Base-by-base conservation (phyloP, 2,329 filamentous ascomycete genomes). In the Alternaria arbusti region DNA sequence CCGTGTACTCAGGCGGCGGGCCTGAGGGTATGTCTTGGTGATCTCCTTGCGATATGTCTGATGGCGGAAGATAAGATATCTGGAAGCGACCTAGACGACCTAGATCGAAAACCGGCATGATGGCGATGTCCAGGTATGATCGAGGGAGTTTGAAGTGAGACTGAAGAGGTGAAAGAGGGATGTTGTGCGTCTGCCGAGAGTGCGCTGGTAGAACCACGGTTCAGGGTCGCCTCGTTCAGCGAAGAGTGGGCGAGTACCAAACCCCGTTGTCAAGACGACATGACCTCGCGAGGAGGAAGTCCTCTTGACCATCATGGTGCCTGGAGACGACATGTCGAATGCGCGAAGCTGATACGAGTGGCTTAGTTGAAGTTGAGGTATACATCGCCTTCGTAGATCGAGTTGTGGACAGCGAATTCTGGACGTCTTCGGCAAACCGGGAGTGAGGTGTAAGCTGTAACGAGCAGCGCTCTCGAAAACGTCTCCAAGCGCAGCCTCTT, bases 1-100 rank as follows among this genome's bases (percentile, higher is more conserved):
- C 44, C 3, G 28, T 13, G 25, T 57, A 57, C 28, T 57, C 54
- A 36, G 54, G 44, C 12, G 28, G 44, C 15, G 54, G 44, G 10
- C 3, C 5, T 22, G 44, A 49, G 4, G 15, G 22, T 49, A 25
- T 8, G 9, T 40, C 17, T 8, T 26, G 20, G 8, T 36, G 30
- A 1, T 57, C 13, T 57, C 2, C 17, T 40, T 9, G 26, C 44
- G 15, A 2, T 3, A 22, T 49, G 30, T 25, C 11, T 28, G 28
- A 25, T 40, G 55, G 54, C 28, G 40, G 45, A 50, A 49, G 55
- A 49, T 45, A 22, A 6, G 55, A 57, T 50, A 50, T 22, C 36
- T 50, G 28, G 45, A 57, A 20, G 8, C 55, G 55, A 26, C 55
- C 55, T 15, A 57, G 45, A 43, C 55, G 44, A 26, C 45, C 55